Conservation (phyloP, 129 eudicot genomes). For the Pseudognaphalium luteoalbum region DNA sequence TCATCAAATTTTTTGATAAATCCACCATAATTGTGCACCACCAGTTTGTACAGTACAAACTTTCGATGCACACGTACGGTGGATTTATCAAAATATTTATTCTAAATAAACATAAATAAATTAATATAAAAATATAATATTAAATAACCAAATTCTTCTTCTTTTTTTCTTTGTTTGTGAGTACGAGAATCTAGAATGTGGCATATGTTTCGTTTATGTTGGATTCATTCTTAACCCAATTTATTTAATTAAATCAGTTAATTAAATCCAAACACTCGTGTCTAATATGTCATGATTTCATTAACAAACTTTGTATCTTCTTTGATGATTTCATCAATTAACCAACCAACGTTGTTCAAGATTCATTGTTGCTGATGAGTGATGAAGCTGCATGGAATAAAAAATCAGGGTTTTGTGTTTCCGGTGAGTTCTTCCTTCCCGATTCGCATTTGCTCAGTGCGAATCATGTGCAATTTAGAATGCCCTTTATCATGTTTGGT, state of each 20-base stretch:
- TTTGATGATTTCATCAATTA: not conserved
- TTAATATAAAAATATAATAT: not conserved
- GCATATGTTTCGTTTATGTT: slow-evolving; percentile 33
- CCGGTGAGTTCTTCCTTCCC: slow-evolving; percentile 29
- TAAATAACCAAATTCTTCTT: slow-evolving; percentile 26
- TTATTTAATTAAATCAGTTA: slow-evolving; percentile 14
- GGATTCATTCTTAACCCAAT: slow-evolving; percentile 24
- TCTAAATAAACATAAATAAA: not conserved
- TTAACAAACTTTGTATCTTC: not conserved
- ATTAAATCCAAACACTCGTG: slow-evolving; percentile 11
- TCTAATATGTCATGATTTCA: slow-evolving; percentile 17
- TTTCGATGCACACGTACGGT: too few species aligned
- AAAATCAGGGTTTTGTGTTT: slow-evolving; percentile 19
- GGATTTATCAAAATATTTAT: too few species aligned
- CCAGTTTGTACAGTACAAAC: too few species aligned
- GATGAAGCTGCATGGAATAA: not conserved
- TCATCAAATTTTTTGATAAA: too few species aligned
- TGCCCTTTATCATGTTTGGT: not conserved
- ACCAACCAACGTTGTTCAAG: slow-evolving; percentile 21
- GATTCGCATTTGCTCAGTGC: not conserved
- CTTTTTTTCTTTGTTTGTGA: slow-evolving; percentile 19
- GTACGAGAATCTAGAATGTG: slow-evolving; percentile 44
- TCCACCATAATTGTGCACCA: too few species aligned
- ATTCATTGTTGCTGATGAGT: slow-evolving; percentile 21
- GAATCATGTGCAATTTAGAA: slow-evolving; percentile 8